Evolutionary conservation across 139 green algal genomes (phyloP), one percentile per base, ranked within the genome.

Genomic region (Picochlorum sp.): DNA sequence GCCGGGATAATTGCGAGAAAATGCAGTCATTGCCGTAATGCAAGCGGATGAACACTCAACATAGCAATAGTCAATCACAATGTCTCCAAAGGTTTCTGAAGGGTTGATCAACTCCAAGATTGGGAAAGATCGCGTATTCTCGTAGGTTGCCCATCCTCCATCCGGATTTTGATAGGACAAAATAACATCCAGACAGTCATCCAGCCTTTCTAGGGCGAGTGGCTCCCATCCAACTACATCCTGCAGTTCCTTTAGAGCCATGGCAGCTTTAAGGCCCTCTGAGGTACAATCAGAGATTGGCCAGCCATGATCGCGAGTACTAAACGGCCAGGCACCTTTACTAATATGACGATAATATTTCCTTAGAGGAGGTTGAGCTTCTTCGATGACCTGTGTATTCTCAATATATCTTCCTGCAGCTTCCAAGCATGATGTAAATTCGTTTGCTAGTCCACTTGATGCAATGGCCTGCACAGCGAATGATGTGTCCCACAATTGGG

Each of bases 21-120:
- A 98, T 1, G 66, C 76, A 0, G 20, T 56, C 18, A 98, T 74
- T 1, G 89, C 89, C 9, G 84, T 88, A 54, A 99, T 87, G 80
- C 88, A 96, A 2, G 93, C 90, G 1, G 80, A 89, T 30, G 85
- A 89, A 80, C 86, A 91, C 84, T 99, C 93, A 30, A 98, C 90
- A 62, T 96, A 97, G 18, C 68, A 78, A 75, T 99, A 99, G 75
- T 99, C 93, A 25, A 99, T 90, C 8, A 99, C 85, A 65, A 99
- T 99, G 82, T 99, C 85, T 24, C 92, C 92, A 80, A 99, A 98
- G 0, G 93, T 98, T 72, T 99, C 93, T 8, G 87, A 81, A 10
- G 92, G 93, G 72, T 99, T 99, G 39, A 99, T 75, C 33, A 72
- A 60, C 67, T 83, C 76, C n/a, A 83, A 56, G 1, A 63, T 10